Evolutionary conservation across 495 filamentous ascomycete species (phyloP), one percentile per base, ranked within the genome.

Genomic region (Trypethelium eluteriae): DNA sequence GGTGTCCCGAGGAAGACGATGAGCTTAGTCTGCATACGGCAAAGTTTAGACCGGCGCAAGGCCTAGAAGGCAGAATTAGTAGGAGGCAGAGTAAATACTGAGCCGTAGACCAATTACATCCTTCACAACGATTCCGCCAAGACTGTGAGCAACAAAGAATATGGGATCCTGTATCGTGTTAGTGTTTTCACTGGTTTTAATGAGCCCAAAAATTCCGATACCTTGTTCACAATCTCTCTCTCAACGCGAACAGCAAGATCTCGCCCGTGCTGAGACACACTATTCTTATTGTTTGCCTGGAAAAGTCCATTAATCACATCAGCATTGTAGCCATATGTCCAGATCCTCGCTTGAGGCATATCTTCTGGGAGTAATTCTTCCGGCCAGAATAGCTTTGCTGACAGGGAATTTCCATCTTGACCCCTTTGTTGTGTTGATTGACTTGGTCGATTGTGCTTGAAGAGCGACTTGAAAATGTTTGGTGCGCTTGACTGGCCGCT

Each of bases 81-180:
- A 46, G 14, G 41, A 7, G 41, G 14, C 41, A 16, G 14, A 46
- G 41, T 46, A 7, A 9, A 66, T 67, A 62, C 6, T 63, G 10
- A 72, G 69, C 25, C 6, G 41, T 3, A 14, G 5, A 12, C 7
- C 14, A 11, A 65, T 63, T 62, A 69, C 68, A n/a, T 70, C 53
- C 35, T 69, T 65, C 18, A 67, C 59, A 11, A 69, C 68, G 12
- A 69, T 41, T 4, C 68, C 68, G 39, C 68, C 68, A 57, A 69
- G 68, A 57, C 65, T 63, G 57, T 69, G 68, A 14, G 68, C 65
- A n/a, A 69, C 68, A 46, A 69, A 69, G 3, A 69, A 50, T 9
- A 69, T 32, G 2, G 64, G 64, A 38, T 64, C 63, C 5, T 62
- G 36, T 25, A 39, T 66, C 67, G 62, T 36, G 14, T 39, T 38